Base-by-base conservation (phyloP, 305 asterid genomes). In the Ilex paraguariensis region DNA sequence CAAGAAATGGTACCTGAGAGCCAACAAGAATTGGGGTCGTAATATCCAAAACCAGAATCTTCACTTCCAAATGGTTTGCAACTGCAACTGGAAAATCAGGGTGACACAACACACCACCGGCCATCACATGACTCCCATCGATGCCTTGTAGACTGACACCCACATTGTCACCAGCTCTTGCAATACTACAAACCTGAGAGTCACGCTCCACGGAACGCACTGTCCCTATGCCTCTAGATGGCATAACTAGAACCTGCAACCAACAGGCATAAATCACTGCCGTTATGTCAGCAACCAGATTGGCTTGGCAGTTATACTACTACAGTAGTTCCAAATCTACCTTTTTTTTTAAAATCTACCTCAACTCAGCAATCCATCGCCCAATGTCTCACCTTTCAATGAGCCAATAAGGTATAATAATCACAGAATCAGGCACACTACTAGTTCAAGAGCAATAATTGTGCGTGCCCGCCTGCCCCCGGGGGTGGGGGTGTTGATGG, bases 101-200 rank as follows among this genome's bases (percentile, higher is more conserved):
- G 79, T 93, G 96, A 67, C 99, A 93, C 70, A 93, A 65, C 69
- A 93, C 95, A 15, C 90, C 90, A 54, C 99, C 97, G 39, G 94
- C 81, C 42, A 68, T 61, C 72, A 93, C 85, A 14, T 65, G 78
- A 74, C 79, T 86, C 36, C 70, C 78, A 63, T 93, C 96, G 39
- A 84, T 80, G 54, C 97, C 96, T 79, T 82, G 96, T 67, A 93
- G 80, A 75, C 57, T 82, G 60, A 93, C 82, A 9, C 87, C 76
- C 60, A 86, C 95, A 65, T 87, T 90, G 76, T 93, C 97, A 46
- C 99, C 99, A 57, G 99, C 92, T 82, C 95, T 82, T 28, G 99
- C 99, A 59, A 76, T 60, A 67, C 70, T 77, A 61, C 87, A 87
- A 36, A 61, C 73, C 69, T 73, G 77, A 49, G 96, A 80, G 64